Conservation (phyloP, 139 green algal species). For the Ulvella scutata region DNA sequence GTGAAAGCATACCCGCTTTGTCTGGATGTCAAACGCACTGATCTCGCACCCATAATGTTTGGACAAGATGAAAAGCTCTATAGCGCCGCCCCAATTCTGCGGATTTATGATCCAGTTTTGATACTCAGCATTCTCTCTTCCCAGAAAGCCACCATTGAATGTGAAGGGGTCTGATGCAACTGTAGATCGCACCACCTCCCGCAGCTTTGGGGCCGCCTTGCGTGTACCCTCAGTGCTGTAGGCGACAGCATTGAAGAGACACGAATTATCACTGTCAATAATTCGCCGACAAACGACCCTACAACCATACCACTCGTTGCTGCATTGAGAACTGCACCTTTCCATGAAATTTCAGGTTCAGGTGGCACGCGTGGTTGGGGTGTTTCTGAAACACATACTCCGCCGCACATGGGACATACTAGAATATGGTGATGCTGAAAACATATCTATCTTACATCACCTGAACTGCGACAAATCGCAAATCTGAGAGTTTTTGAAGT, state of each 20-base stretch:
- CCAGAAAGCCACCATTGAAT: constrained; percentile 68
- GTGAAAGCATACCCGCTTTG: too few relatives aligned
- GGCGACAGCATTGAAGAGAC: constrained; percentile 82
- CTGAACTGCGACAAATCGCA: too few relatives aligned
- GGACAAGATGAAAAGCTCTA: constrained; percentile 89
- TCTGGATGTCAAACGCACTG: constrained; percentile 82
- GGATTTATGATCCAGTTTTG: constrained; percentile 51
- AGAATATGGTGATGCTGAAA: too few relatives aligned
- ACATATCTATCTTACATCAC: too few relatives aligned
- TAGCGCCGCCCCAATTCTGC: constrained; percentile 73
- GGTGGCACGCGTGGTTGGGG: too few relatives aligned
- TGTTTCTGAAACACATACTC: too few relatives aligned
- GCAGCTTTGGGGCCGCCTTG: constrained; percentile 20
- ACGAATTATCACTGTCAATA: constrained; percentile 79
- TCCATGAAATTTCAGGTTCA: too few relatives aligned
- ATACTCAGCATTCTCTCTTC: constrained; percentile 40
- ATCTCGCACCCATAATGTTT: constrained; percentile 59
- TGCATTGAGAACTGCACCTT: too few relatives aligned
- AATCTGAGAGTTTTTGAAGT: too few relatives aligned
- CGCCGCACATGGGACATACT: too few relatives aligned
- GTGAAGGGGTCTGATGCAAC: constrained; percentile 22
- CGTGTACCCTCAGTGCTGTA: constrained; percentile 57
- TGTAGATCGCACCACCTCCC: constrained; percentile 19
- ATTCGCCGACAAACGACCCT: constrained; percentile 48
- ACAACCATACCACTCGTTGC: too few relatives aligned